Evolutionary conservation across 2,329 filamentous ascomycete genomes (phyloP), one percentile per base, ranked within the genome.

Genomic region (Atkinsonella texensis): DNA sequence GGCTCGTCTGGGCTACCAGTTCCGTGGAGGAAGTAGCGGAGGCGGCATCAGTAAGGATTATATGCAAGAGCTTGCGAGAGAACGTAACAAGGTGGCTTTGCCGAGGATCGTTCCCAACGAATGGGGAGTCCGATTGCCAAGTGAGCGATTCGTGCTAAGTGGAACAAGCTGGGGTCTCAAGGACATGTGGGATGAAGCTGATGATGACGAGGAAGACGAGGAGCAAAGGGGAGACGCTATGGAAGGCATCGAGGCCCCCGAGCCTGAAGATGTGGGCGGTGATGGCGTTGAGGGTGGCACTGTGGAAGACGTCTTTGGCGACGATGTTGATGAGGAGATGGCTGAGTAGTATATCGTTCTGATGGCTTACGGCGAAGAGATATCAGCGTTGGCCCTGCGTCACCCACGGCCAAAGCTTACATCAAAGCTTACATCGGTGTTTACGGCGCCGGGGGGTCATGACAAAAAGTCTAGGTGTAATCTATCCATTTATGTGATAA

Each of bases 21-120:
- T 89, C 68, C 71, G 77, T 55, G 68, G 77, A 55, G 73, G 75
- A 61, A 71, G 71, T 49, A 72, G 72, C 17, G 73, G 70, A 9
- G 70, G 75, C 35, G 78, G 77, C 9, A 70, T 80, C 48, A 79
- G 74, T 65, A 90, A 90, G 63, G 87, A 91, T 57, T 89, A 85
- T 66, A 74, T 90, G 71, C 70, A 83, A 52, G 85, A 89, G 63
- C 71, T 89, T n/a, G 87, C 85, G 12, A 73, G 76, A 56, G 81
- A 85, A 62, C 72, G 83, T 56, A 89, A 89, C 68, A 79, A 79
- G 59, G 72, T 84, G 31, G 77, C 75, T 1, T 67, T 89, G 55
- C 83, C 83, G 18, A 74, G 76, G 54, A 77, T 85, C 15, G 70
- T 77, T 12, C 74, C 77, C 42, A 79, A 78, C 59, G 83, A 85